phyloP scores from a whole-genome alignment of 1,284 basidiomycete species.

The Cryptococcus sp. region DNA sequence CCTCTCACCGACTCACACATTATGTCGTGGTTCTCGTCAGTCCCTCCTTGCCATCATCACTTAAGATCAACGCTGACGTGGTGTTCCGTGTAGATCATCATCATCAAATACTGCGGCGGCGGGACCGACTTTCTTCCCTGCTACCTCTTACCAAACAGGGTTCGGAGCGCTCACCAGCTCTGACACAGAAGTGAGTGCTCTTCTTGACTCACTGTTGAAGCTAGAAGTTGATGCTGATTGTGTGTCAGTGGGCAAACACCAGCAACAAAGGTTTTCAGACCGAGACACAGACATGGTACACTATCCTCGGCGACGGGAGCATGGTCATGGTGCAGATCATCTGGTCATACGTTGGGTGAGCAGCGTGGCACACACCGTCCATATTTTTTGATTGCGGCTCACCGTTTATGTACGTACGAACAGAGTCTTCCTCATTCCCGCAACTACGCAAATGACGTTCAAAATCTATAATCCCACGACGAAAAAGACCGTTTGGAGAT shows the following conservation, averaged over 20 bases:
- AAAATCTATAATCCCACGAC: conserved; percentile 83
- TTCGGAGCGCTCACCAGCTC: conserved; percentile 42
- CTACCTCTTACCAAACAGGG: conserved; percentile 57
- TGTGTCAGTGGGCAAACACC: conserved; percentile 68
- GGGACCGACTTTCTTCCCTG: conserved; percentile 73
- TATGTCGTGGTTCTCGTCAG: conserved; percentile 45
- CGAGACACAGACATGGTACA: conserved; percentile 91
- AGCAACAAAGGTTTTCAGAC: conserved; percentile 75
- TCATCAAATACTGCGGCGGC: conserved; percentile 22
- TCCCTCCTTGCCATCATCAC: background rate
- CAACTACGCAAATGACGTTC: conserved; percentile 93
- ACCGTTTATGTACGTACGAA: too few species aligned
- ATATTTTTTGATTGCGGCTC: background rate
- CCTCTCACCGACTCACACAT: conserved; percentile 1
- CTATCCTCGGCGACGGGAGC: conserved; percentile 77
- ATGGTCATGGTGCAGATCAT: conserved; percentile 89
- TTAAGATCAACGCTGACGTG: background rate
- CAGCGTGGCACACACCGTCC: conserved; percentile 21
- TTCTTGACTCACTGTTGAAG: too few species aligned
- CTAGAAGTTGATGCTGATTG: background rate
- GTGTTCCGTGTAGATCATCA: conserved; percentile 4
- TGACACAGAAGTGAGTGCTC: conserved; percentile 45
- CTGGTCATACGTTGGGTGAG: conserved; percentile 91
- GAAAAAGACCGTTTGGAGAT: conserved; percentile 80
- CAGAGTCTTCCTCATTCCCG: conserved; percentile 56